Evolutionary conservation across 1,284 basidiomycete species (phyloP).

Genomic region (Fomitiporia mediterranea): DNA sequence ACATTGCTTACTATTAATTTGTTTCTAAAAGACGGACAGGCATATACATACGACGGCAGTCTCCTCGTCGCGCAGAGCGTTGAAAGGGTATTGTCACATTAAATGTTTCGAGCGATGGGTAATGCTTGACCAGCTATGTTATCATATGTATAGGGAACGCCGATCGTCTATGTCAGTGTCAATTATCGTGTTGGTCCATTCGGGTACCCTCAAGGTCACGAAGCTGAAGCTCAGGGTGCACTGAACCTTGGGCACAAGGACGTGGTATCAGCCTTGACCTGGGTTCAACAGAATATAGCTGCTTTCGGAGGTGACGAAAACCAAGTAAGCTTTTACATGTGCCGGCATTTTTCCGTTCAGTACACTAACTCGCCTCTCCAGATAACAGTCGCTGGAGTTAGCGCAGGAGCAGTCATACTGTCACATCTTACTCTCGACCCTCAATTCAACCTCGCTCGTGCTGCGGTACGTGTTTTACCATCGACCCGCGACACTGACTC

Average conservation of each 20-base stretch:
- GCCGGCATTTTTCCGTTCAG: neutral
- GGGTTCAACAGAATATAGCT: slow-evolving; percentile 44
- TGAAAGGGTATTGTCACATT: slow-evolving; percentile 32
- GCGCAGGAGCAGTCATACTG: slow-evolving; percentile 47
- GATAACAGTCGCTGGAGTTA: slow-evolving; percentile 52
- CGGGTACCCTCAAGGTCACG: slow-evolving; percentile 45
- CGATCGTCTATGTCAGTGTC: slow-evolving; percentile 51
- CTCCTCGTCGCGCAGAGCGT: slow-evolving; percentile 42
- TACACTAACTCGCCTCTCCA: slow-evolving; percentile 24
- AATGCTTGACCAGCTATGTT: too few species aligned
- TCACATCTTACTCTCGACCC: slow-evolving; percentile 40
- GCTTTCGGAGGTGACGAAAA: slow-evolving; percentile 45
- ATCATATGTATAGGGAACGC: slow-evolving; percentile 31
- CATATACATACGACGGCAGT: slow-evolving; percentile 38
- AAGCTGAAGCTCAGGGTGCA: slow-evolving; percentile 34
- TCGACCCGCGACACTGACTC: neutral
- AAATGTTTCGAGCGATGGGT: too few species aligned
- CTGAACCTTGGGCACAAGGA: slow-evolving; percentile 45
- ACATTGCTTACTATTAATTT: neutral
- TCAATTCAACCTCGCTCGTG: slow-evolving; percentile 36
- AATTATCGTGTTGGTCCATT: slow-evolving; percentile 51
- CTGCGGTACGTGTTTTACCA: slow-evolving; percentile 33
- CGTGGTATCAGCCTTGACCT: slow-evolving; percentile 40
- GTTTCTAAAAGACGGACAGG: slow-evolving; percentile 26
- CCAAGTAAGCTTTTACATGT: slow-evolving; percentile 30